Percentiles rank a stretch among this genome's conserved stretches.
phyloP scores from a whole-genome alignment of 2,329 filamentous ascomycete genomes.

The Gnomoniopsis sp. region DNA sequence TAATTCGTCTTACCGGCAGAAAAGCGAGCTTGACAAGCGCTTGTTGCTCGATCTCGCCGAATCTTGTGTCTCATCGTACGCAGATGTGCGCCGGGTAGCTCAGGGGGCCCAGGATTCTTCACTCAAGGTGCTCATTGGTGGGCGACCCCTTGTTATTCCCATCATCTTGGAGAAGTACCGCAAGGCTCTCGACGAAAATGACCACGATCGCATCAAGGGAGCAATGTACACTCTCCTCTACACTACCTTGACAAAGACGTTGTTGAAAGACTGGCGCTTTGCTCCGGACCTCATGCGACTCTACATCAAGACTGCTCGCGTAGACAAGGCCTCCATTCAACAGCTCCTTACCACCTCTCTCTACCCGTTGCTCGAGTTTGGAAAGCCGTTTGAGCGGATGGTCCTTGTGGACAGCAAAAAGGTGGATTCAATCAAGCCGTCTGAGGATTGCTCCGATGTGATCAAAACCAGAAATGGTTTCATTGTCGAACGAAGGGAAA shows the following conservation, averaged over 20 bases:
- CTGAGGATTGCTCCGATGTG: slow-evolving; percentile 56
- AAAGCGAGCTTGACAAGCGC: slow-evolving; percentile 84
- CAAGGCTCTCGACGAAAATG: slow-evolving; percentile 71
- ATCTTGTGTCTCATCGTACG: slow-evolving; percentile 87
- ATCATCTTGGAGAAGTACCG: slow-evolving; percentile 77
- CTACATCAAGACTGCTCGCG: slow-evolving; percentile 84
- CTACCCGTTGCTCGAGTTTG: slow-evolving; percentile 88
- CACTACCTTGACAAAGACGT: slow-evolving; percentile 81
- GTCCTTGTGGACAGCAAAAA: slow-evolving; percentile 72
- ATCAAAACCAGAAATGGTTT: slow-evolving; percentile 68
- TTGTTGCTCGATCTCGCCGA: slow-evolving; percentile 84
- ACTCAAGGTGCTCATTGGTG: slow-evolving; percentile 84
- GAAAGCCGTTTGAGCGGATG: slow-evolving; percentile 81
- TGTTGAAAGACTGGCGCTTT: slow-evolving; percentile 91
- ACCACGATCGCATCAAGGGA: slow-evolving; percentile 92
- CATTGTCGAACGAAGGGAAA: slow-evolving; percentile 69
- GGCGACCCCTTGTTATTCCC: slow-evolving; percentile 84
- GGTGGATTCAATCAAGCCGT: slow-evolving; percentile 69
- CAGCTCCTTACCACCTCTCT: slow-evolving; percentile 77
- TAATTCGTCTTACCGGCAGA: slow-evolving; percentile 82
- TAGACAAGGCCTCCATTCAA: slow-evolving; percentile 93
- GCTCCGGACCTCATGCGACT: slow-evolving; percentile 84
- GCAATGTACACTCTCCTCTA: slow-evolving; percentile 88
- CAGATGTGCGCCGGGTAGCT: slow-evolving; percentile 90
- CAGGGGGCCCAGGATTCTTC: slow-evolving; percentile 92